Evolutionary conservation across 1,284 basidiomycete species (phyloP).

Genomic region (Fomitopsis pinicola): DNA sequence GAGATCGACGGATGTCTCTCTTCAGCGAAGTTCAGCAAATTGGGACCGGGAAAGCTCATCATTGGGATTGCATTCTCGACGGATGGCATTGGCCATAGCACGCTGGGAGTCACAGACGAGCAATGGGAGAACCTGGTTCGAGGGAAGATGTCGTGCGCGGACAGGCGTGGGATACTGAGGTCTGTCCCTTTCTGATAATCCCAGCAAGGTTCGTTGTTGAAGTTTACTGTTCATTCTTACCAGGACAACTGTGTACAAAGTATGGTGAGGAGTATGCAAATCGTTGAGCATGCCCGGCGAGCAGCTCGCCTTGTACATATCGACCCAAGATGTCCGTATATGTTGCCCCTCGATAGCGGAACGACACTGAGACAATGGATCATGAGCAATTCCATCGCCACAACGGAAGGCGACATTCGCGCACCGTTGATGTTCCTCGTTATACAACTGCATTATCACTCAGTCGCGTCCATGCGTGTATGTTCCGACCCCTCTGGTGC

Average conservation of each 20-base stretch:
- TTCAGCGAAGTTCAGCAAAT: not conserved
- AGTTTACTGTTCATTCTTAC: too few relatives aligned
- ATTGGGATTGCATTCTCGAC: not conserved
- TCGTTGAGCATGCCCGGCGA: not conserved
- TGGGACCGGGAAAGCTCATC: not conserved
- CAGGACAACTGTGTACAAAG: not conserved
- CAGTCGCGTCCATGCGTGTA: not conserved
- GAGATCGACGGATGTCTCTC: not conserved
- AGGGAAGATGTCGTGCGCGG: not conserved
- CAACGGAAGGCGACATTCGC: not conserved
- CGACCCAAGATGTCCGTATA: not conserved
- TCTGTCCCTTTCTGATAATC: not conserved
- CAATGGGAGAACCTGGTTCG: not conserved
- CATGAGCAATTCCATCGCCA: too few relatives aligned
- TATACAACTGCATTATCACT: too few relatives aligned
- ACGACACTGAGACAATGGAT: too few relatives aligned
- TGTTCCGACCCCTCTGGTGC: not conserved
- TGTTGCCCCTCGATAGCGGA: too few relatives aligned
- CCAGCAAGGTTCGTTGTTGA: too few relatives aligned
- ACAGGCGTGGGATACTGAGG: not conserved
- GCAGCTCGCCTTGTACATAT: not conserved
- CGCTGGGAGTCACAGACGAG: not conserved
- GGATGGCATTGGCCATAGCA: too few relatives aligned
- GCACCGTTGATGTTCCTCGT: not conserved
- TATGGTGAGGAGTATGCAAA: not conserved